A percentile compares a stretch with the other conserved stretches of the same genome.
Evolutionary conservation across 2,329 filamentous ascomycete genomes (phyloP).

Genomic region (Aureobasidium sp.): DNA sequence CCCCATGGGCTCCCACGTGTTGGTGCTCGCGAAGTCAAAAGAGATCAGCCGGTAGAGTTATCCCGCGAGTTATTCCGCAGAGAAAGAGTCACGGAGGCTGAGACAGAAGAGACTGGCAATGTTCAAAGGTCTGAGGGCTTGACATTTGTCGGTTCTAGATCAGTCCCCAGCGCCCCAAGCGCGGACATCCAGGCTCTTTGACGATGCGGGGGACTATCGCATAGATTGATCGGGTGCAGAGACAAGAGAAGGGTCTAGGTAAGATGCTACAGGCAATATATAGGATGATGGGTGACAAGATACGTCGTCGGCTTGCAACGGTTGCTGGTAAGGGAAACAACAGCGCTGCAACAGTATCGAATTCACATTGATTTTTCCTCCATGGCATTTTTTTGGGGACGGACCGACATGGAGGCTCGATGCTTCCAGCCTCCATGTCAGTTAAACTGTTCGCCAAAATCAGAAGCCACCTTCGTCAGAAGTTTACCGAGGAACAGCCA

Average conservation of each 20-base stretch:
- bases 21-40: conserved; percentile 2
- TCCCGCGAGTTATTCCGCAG: background rate
- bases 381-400: background rate
- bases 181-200: background rate
- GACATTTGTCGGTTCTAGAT: background rate
- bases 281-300: background rate
- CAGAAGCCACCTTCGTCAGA: conserved; percentile 4
- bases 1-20: conserved; percentile 11
- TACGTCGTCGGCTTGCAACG: conserved; percentile 2
- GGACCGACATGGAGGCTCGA: conserved; percentile 4
- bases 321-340: background rate
- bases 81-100: background rate
- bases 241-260: background rate
- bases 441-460: background rate
- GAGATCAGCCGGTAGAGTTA: conserved; percentile 7
- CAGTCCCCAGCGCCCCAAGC: background rate
- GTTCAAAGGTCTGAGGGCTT: background rate
- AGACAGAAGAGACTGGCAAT: background rate
- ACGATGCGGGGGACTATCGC: background rate
- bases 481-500: conserved; percentile 8
- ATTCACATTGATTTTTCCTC: background rate
- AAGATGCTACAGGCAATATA: conserved; percentile 4
- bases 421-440: conserved; percentile 4
- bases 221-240: background rate
- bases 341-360: background rate